Evolutionary conservation across 495 filamentous ascomycete species (phyloP), one percentile per base, ranked within the genome.

Genomic region (Penicillium crystallinum): DNA sequence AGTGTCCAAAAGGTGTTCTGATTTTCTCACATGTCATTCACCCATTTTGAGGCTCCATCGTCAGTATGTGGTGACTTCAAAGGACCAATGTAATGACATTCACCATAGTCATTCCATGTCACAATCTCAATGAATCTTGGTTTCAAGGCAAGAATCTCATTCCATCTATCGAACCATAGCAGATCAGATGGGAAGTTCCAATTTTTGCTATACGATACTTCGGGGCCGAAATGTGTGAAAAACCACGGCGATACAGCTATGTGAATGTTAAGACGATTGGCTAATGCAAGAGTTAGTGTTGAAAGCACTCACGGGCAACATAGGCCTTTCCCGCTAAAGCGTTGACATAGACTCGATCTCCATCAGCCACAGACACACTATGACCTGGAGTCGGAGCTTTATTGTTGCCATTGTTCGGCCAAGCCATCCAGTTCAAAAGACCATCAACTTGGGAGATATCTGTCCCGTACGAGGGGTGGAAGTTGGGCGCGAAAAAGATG

Each of bases 71-170:
- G 64, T 1, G 69, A 71, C 1, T 64, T 76, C 53, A 75, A 66
- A 1, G 78, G 76, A 5, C 69, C 69, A 38, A 72, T 71, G 39
- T 76, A 73, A 40, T 81, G 78, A 3, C 75, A 78, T 61, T 87
- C 83, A 40, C 81, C 81, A 43, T 79, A 85, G 57, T 87, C 69
- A 58, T 87, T 87, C 83, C 81, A 86, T 12, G 77, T 81, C 11
- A 86, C 68, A 45, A 85, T 83, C 57, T 85, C 77, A 33, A 85
- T 56, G 48, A 79, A 73, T 11, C 66, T 56, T 2, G 81, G 80
- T 19, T 71, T 55, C 12, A 77, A 46, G 0, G 56, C 38, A 2
- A 83, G 59, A 39, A 84, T 71, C 49, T 82, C 67, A 43, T 74
- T 68, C 81, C 80, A 85, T 29, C 80, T 72, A 35, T 75, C 55